Conservation (phyloP, 345 rosid genomes). For the Rhizophora apiculata region DNA sequence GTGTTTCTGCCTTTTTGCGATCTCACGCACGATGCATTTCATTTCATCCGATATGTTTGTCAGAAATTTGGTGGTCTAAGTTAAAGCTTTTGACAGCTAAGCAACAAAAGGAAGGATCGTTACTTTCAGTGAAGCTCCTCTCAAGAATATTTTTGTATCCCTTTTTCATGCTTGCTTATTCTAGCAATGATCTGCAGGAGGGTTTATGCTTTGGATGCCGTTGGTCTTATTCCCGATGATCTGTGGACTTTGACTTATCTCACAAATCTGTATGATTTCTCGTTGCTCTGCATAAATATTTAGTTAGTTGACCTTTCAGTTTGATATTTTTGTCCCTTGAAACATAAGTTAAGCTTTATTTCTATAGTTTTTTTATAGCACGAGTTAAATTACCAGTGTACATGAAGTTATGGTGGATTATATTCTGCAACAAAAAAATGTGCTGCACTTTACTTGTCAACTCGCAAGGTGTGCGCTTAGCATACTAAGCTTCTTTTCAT, state of each 20-base stretch:
- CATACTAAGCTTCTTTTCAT: too few relatives aligned
- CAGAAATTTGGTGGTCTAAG: too few relatives aligned
- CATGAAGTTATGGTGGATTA: background rate
- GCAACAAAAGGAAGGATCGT: background rate
- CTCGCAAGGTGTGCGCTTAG: background rate
- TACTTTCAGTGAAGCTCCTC: background rate
- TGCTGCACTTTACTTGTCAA: background rate
- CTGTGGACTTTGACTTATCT: slow-evolving; percentile 47
- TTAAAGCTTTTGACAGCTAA: too few relatives aligned
- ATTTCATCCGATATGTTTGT: too few relatives aligned
- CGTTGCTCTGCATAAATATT: background rate
- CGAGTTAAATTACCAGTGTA: background rate
- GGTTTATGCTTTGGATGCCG: slow-evolving; percentile 34
- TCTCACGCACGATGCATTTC: too few relatives aligned
- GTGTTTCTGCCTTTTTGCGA: too few relatives aligned
- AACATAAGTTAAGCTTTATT: background rate
- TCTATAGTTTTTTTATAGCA: background rate
- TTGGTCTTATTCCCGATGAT: slow-evolving; percentile 45
- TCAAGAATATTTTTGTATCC: background rate
- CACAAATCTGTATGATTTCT: slow-evolving; percentile 38
- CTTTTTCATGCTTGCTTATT: background rate
- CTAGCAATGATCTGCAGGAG: slow-evolving; percentile 24
- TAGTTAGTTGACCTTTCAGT: background rate
- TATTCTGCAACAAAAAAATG: background rate
- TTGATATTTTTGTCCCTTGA: background rate